phyloP scores from a whole-genome alignment of 1,284 basidiomycete species.

The Boletellus deceptivus region DNA sequence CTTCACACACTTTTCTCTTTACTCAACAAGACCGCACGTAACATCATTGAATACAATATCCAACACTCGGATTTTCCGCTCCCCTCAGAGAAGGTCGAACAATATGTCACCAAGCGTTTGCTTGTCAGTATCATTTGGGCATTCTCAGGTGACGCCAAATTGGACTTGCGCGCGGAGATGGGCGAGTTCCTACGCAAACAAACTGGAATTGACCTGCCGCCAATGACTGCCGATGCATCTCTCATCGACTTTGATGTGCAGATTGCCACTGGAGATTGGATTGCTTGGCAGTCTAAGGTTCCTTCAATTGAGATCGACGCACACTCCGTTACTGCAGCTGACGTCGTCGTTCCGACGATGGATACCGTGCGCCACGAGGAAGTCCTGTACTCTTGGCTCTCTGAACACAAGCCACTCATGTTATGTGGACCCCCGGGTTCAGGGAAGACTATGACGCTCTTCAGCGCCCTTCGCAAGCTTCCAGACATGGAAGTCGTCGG shows the following conservation, averaged over 20 bases:
- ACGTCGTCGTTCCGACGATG: constrained; percentile 97
- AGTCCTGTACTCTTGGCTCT: constrained; percentile 97
- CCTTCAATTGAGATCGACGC: constrained; percentile 97
- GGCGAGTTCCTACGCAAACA: constrained; percentile 85
- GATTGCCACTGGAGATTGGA: constrained; percentile 84
- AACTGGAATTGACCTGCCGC: constrained; percentile 89
- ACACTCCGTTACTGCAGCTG: constrained; percentile 91
- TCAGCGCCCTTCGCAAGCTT: constrained; percentile 95
- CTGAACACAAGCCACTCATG: constrained; percentile 98
- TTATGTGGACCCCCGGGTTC: constrained; percentile 98
- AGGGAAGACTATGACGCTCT: constrained; percentile 99
- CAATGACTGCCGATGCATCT: constrained; percentile 71
- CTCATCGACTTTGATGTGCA: constrained; percentile 97
- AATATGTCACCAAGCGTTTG: constrained; percentile 90
- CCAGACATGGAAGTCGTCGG: constrained; percentile 99
- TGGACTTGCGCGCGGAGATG: constrained; percentile 87
- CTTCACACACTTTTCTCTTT: constrained; percentile 96
- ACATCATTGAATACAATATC: constrained; percentile 92
- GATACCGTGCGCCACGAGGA: constrained; percentile 99
- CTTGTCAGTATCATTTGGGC: constrained; percentile 96
- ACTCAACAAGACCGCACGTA: constrained; percentile 93
- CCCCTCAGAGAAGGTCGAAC: constrained; percentile 77
- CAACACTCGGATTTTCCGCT: constrained; percentile 97
- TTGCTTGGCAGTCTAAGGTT: constrained; percentile 88
- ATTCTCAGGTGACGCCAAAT: constrained; percentile 93